Evolutionary conservation across 148 eudicot species (phyloP).

Genomic region (Polygonum maritimum): DNA sequence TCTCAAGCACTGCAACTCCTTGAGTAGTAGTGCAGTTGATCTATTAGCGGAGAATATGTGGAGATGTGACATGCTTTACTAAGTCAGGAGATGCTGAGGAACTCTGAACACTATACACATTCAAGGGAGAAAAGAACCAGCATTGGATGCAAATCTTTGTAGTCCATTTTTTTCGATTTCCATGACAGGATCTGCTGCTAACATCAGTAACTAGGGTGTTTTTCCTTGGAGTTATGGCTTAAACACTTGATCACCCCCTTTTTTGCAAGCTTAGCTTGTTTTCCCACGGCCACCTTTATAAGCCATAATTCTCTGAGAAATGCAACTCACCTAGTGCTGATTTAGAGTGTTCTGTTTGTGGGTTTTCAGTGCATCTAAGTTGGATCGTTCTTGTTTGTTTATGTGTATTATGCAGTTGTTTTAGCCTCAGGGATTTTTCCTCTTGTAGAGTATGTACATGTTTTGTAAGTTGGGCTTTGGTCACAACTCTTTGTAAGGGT

Average conservation of each 20-base stretch:
- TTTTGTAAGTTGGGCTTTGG: not conserved
- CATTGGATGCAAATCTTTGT: not conserved
- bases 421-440: not conserved
- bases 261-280: conserved; percentile 66
- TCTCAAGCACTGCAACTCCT: conserved; percentile 61
- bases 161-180: conserved; percentile 19
- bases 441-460: not conserved
- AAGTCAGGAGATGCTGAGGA: not conserved
- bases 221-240: conserved; percentile 29
- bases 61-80: conserved; percentile 72
- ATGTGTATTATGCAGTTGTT: not conserved
- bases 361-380: not conserved
- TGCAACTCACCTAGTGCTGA: conserved; percentile 21
- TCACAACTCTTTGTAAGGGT: not conserved
- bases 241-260: conserved; percentile 11
- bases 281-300: conserved; percentile 20
- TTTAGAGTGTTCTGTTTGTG: not conserved
- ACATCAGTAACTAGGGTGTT: conserved; percentile 34
- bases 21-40: conserved; percentile 45
- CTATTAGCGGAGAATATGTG: conserved; percentile 48
- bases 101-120: not conserved
- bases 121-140: not conserved
- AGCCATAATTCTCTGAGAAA: conserved; percentile 21
- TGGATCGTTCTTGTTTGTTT: not conserved
- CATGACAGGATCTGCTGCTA: conserved; percentile 16